These are phyloP conservation scores for Cladosporium oxysporum DNA, from an alignment of 2,329 filamentous ascomycete species.

Conservation along the genomic window DNA sequence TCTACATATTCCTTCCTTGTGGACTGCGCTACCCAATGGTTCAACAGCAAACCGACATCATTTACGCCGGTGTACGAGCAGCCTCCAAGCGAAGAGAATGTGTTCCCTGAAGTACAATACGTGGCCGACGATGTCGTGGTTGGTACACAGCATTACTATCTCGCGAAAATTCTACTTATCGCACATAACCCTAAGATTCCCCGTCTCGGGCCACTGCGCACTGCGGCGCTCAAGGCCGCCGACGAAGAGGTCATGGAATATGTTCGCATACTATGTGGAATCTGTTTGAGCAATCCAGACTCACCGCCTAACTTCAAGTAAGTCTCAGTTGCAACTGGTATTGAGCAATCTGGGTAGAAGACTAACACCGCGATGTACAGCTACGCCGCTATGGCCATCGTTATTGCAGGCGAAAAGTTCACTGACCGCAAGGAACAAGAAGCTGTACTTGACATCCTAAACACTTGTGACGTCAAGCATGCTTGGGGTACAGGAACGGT, in stretches of 20 bases:
- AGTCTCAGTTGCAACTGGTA: background rate
- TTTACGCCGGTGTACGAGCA: slow-evolving; percentile 58
- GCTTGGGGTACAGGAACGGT: slow-evolving; percentile 56
- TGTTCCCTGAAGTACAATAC: slow-evolving; percentile 62
- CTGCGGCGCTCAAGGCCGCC: slow-evolving; percentile 43
- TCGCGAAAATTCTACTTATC: slow-evolving; percentile 58
- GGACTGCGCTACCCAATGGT: slow-evolving; percentile 52
- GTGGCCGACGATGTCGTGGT: slow-evolving; percentile 60
- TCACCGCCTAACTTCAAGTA: slow-evolving; percentile 57
- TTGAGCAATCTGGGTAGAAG: no score
- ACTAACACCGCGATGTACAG: background rate
- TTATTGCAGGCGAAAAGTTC: slow-evolving; percentile 52
- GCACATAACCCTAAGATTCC: slow-evolving; percentile 59
- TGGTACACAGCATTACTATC: slow-evolving; percentile 61
- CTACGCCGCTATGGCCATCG: slow-evolving; percentile 38
- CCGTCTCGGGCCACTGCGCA: slow-evolving; percentile 47
- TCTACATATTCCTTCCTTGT: slow-evolving; percentile 49
- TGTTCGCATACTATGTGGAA: slow-evolving; percentile 59
- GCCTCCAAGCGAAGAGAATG: slow-evolving; percentile 41
- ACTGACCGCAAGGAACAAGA: slow-evolving; percentile 49
- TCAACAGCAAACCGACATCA: slow-evolving; percentile 49
- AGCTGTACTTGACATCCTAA: slow-evolving; percentile 51
- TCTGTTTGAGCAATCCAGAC: slow-evolving; percentile 58
- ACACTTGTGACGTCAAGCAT: slow-evolving; percentile 52
- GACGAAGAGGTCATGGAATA: slow-evolving; percentile 50